Evolutionary conservation across 2,329 filamentous ascomycete species (phyloP).

Genomic region (Purpureocillium takamizusanense): DNA sequence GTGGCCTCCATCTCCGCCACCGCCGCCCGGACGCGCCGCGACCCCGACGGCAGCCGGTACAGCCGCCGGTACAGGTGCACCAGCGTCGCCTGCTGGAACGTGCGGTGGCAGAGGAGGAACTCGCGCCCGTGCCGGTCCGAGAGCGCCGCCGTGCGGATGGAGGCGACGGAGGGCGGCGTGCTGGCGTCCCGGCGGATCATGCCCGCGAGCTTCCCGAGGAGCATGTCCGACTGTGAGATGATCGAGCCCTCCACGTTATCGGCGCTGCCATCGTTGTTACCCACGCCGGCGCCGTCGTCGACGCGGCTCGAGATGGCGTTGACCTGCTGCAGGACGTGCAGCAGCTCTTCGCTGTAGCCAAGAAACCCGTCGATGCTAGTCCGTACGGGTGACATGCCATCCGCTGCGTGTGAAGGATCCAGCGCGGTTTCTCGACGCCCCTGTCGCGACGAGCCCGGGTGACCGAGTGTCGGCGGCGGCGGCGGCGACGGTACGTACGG

Average conservation of each 20-base stretch:
- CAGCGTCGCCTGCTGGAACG: slow-evolving; percentile 16
- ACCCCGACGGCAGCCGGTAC: slow-evolving; percentile 11
- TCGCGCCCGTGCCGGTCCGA: slow-evolving; percentile 14
- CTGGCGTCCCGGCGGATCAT: slow-evolving; percentile 15
- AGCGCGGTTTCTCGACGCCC: too few species aligned
- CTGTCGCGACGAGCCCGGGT: too few species aligned
- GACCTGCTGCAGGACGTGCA: slow-evolving; percentile 14
- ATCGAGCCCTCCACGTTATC: too few species aligned
- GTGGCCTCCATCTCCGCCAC: slow-evolving; percentile 11
- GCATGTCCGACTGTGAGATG: slow-evolving; percentile 8
- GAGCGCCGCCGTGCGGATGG: slow-evolving; percentile 9
- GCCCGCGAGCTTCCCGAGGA: slow-evolving; percentile 12
- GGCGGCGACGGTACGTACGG: slow-evolving; percentile 13
- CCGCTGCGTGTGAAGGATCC: too few species aligned
- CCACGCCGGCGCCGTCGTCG: not conserved
- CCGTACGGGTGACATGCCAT: not conserved
- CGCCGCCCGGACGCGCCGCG: slow-evolving; percentile 10
- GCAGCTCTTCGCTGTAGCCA: slow-evolving; percentile 17
- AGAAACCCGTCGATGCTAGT: slow-evolving; percentile 17
- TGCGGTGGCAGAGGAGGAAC: slow-evolving; percentile 15
- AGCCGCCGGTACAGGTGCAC: slow-evolving; percentile 15
- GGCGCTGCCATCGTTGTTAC: too few species aligned
- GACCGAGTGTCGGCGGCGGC: too few species aligned
- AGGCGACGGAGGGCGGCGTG: slow-evolving; percentile 7
- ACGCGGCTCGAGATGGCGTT: slow-evolving; percentile 1